Evolutionary conservation across 176 grass and related monocot species (phyloP), one percentile per base, ranked within the genome.

Genomic region (Panicum miliaceum): DNA sequence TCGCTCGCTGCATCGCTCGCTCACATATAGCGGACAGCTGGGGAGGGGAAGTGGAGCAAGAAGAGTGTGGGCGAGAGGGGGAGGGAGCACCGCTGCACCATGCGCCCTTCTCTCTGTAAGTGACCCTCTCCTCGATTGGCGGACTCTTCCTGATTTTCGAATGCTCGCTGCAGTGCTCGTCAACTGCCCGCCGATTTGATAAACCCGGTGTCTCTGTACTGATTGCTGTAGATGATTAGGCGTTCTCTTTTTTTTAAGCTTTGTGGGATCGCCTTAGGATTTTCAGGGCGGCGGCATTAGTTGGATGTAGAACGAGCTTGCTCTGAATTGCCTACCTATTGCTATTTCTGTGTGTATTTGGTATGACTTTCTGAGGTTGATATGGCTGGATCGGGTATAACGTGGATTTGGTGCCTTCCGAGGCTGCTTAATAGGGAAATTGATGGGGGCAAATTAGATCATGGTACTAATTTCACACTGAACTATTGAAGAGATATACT

Each of bases 81-180:
- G 1, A 40, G 66, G 19, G 42, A 51, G 66, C 56, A 53, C 22
- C 12, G 18, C 78, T 36, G 54, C 78, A 82, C 72, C 46, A 86
- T 90, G 88, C 64, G 78, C 2, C 83, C 78, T 45, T 48, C 56
- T 35, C 56, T 82, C 47, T 47, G 88, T 86, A 76, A 82, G 88
- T 65, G 3, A 32, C 38, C 36, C 16, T 37, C 8, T 77, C 9
- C 20, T 43, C 45, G 45, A 64, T 82, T 71, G 5, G n/a, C 7
- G 13, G 6, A 34, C 2, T 26, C 7, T 8, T 27, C 50, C 42
- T n/a, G 16, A 8, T 26, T 68, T 41, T 64, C 57, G 46, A 68
- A 40, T 41, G 37, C 34, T 53, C 19, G 19, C 26, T 7, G 18
- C 77, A 5, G 53, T 14, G 46, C 34, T 7, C 29, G 19, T 51